phyloP scores from a whole-genome alignment of 2,329 filamentous ascomycete species.

The Pleurostoma richardsiae region DNA sequence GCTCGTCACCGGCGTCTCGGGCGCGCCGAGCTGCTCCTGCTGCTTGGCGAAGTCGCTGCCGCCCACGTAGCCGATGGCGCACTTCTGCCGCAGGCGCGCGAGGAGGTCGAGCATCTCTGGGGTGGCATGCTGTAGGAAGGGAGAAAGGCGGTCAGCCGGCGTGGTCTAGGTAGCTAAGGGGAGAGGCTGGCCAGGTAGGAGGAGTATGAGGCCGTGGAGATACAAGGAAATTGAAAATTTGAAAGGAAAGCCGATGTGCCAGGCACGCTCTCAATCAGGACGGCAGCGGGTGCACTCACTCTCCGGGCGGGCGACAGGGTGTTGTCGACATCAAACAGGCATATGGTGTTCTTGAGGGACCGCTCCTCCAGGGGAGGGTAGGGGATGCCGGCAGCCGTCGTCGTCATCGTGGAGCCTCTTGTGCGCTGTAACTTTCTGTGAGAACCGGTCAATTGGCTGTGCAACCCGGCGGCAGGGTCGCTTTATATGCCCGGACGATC shows the following conservation, averaged over 20 bases:
- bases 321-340: constrained; percentile 93
- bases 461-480: background rate
- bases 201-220: background rate
- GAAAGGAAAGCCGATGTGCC: too few species aligned
- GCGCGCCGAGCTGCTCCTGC: constrained; percentile 84
- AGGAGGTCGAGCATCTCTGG: constrained; percentile 83
- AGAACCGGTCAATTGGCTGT: background rate
- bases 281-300: constrained; percentile 35
- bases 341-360: constrained; percentile 87
- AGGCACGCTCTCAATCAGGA: too few species aligned
- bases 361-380: constrained; percentile 78
- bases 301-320: constrained; percentile 80
- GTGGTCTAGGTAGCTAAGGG: background rate
- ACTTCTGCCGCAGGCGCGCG: constrained; percentile 74
- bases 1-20: constrained; percentile 63
- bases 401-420: constrained; percentile 27
- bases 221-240: background rate
- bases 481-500: background rate
- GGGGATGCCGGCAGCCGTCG: constrained; percentile 18
- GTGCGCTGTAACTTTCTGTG: background rate
- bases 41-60: constrained; percentile 91
- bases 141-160: too few species aligned
- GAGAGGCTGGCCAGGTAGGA: constrained; percentile 11
- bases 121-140: constrained; percentile 51
- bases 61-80: constrained; percentile 87